phyloP scores from a whole-genome alignment of 2,329 filamentous ascomycete genomes.

The Paraconiothyrium sp. region DNA sequence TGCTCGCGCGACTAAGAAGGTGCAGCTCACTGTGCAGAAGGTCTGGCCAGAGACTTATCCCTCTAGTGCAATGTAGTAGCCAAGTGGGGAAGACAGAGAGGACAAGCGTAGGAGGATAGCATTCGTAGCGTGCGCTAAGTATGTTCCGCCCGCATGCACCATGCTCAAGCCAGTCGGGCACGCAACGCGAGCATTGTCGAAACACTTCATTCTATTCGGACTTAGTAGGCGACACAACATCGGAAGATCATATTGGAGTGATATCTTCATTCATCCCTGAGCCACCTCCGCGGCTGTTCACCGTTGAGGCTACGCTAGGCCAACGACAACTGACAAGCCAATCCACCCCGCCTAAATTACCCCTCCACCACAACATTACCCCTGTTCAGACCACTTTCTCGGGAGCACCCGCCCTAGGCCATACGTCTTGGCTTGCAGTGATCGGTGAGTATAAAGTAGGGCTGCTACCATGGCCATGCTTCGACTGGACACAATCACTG shows the following conservation, averaged over 20 bases:
- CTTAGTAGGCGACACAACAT: background rate
- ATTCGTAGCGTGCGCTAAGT: too few relatives aligned
- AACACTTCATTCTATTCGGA: background rate
- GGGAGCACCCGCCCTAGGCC: constrained; percentile 5
- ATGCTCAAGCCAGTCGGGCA: background rate
- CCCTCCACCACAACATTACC: constrained; percentile 7
- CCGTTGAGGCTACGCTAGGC: background rate
- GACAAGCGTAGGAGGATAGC: too few relatives aligned
- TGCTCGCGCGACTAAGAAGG: too few relatives aligned
- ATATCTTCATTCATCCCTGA: background rate
- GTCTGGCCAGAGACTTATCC: too few relatives aligned
- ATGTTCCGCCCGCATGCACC: too few relatives aligned
- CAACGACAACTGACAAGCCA: background rate
- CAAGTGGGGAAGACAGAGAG: background rate
- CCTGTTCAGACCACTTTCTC: constrained; percentile 21
- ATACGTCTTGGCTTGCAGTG: constrained; percentile 12
- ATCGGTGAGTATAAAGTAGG: constrained; percentile 10
- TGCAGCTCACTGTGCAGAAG: too few relatives aligned
- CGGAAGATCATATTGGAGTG: background rate
- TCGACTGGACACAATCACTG: constrained; percentile 4
- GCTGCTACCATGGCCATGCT: constrained; percentile 6
- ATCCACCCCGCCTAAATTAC: constrained; percentile 11
- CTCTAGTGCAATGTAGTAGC: background rate
- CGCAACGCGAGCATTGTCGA: background rate
- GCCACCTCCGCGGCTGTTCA: background rate